phyloP scores from a whole-genome alignment of 495 filamentous ascomycete genomes.

The Podospora tetraspora region DNA sequence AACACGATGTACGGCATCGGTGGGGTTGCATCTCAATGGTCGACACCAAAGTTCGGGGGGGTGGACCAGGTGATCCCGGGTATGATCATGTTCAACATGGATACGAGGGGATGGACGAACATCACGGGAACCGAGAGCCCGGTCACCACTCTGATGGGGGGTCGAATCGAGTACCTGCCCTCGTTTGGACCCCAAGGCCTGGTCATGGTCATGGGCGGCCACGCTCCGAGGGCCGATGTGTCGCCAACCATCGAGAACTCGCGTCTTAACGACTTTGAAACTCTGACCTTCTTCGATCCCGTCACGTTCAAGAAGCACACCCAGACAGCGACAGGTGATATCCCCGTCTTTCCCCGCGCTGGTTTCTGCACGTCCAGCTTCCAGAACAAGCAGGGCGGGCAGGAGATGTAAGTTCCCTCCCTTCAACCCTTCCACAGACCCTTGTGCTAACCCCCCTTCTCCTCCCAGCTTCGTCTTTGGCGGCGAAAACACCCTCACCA shows the following conservation, averaged over 20 bases:
- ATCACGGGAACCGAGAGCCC: slow-evolving; percentile 14
- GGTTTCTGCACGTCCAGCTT: slow-evolving; percentile 29
- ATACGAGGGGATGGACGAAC: slow-evolving; percentile 16
- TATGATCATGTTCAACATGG: slow-evolving; percentile 20
- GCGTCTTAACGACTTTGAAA: slow-evolving; percentile 16
- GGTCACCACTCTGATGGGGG: slow-evolving; percentile 11
- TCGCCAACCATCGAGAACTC: background rate
- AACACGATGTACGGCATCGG: slow-evolving; percentile 17
- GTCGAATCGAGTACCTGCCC: slow-evolving; percentile 29
- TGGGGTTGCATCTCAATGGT: slow-evolving; percentile 9
- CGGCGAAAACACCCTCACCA: slow-evolving; percentile 20
- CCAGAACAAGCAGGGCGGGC: slow-evolving; percentile 30
- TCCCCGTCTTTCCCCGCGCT: slow-evolving; percentile 17
- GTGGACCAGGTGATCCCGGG: slow-evolving; percentile 15
- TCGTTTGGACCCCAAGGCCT: slow-evolving; percentile 25
- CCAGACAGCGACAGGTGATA: slow-evolving; percentile 29
- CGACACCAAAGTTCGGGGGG: background rate
- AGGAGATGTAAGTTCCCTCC: slow-evolving; percentile 24
- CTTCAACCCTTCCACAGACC: background rate
- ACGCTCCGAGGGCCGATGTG: slow-evolving; percentile 18
- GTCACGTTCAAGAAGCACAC: slow-evolving; percentile 28
- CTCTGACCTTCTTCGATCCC: slow-evolving; percentile 37
- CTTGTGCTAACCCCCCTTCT: background rate
- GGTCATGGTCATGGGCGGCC: slow-evolving; percentile 34
- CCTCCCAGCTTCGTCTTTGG: slow-evolving; percentile 32